Conservation (phyloP, 139 green algal species). For the Yamagishiella unicocca region DNA sequence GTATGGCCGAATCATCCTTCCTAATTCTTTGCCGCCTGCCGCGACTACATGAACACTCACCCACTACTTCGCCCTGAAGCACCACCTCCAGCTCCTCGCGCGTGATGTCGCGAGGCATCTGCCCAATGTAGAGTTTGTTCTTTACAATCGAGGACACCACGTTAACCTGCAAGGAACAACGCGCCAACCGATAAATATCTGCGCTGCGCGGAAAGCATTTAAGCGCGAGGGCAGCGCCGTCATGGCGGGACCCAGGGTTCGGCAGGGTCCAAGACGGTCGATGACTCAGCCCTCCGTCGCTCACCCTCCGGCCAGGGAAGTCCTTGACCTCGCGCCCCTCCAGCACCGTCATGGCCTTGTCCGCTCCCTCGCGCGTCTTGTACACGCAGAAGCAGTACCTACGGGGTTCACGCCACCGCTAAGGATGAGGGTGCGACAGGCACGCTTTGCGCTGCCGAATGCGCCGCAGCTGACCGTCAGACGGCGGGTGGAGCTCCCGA, state of each 20-base stretch:
- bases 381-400: constrained; percentile 88
- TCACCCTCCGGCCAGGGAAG: constrained; percentile 75
- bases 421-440: too few relatives aligned
- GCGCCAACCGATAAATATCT: too few relatives aligned
- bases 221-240: too few relatives aligned
- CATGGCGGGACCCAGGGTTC: too few relatives aligned
- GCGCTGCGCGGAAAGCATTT: neutral
- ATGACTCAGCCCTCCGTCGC: too few relatives aligned
- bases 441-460: too few relatives aligned
- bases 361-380: constrained; percentile 67
- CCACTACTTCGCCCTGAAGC: constrained; percentile 45
- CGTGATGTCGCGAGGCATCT: constrained; percentile 81
- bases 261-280: too few relatives aligned
- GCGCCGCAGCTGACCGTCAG: too few relatives aligned
- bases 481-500: too few relatives aligned
- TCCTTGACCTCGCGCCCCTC: constrained; percentile 67
- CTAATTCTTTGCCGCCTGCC: too few relatives aligned
- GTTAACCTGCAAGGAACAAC: constrained; percentile 50
- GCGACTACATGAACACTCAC: too few relatives aligned
- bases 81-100: constrained; percentile 63
- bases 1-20: too few relatives aligned
- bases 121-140: constrained; percentile 91
- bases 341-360: constrained; percentile 71
- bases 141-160: constrained; percentile 78
- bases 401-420: neutral